Evolutionary conservation across 352 stramenopile species (phyloP).

Genomic region (Ophiocytium majus): DNA sequence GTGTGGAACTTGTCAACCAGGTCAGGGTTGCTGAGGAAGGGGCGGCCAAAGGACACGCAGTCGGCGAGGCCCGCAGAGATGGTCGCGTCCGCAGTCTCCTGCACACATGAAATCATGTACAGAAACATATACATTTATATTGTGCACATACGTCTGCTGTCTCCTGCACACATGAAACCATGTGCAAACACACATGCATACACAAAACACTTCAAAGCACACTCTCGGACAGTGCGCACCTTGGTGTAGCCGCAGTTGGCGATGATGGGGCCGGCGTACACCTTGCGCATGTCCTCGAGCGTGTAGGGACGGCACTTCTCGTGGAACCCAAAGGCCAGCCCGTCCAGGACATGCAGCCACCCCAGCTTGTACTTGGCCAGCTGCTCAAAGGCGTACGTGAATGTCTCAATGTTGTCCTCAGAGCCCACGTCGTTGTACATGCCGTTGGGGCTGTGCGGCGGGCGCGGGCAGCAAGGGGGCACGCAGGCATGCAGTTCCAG

Average conservation of each 20-base stretch:
- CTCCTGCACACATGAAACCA: background rate
- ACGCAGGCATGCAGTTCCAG: too few relatives aligned
- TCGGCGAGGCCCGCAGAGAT: constrained; percentile 27
- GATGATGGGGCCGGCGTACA: constrained; percentile 61
- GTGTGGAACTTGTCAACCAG: too few relatives aligned
- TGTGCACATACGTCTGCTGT: background rate
- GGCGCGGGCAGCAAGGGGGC: too few relatives aligned
- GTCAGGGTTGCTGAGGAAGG: constrained; percentile 44
- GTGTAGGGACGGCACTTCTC: constrained; percentile 56
- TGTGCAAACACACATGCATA: too few relatives aligned
- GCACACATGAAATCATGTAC: background rate
- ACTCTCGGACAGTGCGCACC: too few relatives aligned
- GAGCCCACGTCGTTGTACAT: constrained; percentile 60
- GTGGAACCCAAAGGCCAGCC: constrained; percentile 63
- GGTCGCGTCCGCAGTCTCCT: constrained; percentile 1
- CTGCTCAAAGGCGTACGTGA: constrained; percentile 55
- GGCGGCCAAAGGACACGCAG: constrained; percentile 29
- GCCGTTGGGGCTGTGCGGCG: too few relatives aligned
- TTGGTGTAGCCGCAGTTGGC: constrained; percentile 61
- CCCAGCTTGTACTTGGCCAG: constrained; percentile 60
- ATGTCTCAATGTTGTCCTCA: constrained; percentile 61
- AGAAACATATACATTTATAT: background rate
- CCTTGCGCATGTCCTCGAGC: constrained; percentile 52
- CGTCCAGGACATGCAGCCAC: constrained; percentile 64
- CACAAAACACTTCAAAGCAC: too few relatives aligned